phyloP scores from a whole-genome alignment of 768 basidiomycete genomes.

The Sutorius australiensis region DNA sequence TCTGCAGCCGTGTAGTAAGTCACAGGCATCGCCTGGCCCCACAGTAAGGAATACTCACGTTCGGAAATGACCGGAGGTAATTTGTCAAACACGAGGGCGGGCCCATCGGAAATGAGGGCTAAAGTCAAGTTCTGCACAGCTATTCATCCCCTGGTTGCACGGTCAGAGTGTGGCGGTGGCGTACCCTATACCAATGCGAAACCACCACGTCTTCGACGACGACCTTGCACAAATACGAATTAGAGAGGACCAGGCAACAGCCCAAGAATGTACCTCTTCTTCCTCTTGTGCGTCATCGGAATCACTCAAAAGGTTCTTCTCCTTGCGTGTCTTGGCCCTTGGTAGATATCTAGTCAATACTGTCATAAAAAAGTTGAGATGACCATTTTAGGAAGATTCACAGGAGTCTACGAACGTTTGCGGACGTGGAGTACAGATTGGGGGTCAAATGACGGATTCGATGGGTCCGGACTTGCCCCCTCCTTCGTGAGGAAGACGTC shows the following conservation, averaged over 20 bases:
- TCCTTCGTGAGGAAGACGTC: conserved; percentile 74
- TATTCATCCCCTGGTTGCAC: conserved; percentile 5
- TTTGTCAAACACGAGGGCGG: conserved; percentile 46
- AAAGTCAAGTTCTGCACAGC: conserved; percentile 74
- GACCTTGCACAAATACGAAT: conserved; percentile 17
- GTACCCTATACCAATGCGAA: conserved; percentile 80
- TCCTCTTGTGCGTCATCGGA: conserved; percentile 40
- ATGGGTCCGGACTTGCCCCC: conserved; percentile 62
- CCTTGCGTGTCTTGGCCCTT: conserved; percentile 68
- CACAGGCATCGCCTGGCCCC: neutral
- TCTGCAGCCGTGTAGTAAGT: conserved; percentile 40
- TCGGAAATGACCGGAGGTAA: conserved; percentile 59
- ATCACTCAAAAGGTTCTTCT: conserved; percentile 70
- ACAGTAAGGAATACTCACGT: conserved; percentile 43
- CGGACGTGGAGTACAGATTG: conserved; percentile 64
- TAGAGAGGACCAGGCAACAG: conserved; percentile 8
- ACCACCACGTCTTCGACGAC: conserved; percentile 56
- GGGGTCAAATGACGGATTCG: conserved; percentile 48
- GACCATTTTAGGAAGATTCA: neutral
- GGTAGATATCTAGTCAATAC: conserved; percentile 85
- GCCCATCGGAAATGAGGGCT: conserved; percentile 74
- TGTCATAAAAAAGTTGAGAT: conserved; percentile 29
- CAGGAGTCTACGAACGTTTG: conserved; percentile 53
- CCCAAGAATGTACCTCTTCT: conserved; percentile 40
- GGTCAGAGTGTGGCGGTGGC: conserved; percentile 14